Evolutionary conservation across 495 filamentous ascomycete species (phyloP).

Genomic region (Aspergillus diversus): DNA sequence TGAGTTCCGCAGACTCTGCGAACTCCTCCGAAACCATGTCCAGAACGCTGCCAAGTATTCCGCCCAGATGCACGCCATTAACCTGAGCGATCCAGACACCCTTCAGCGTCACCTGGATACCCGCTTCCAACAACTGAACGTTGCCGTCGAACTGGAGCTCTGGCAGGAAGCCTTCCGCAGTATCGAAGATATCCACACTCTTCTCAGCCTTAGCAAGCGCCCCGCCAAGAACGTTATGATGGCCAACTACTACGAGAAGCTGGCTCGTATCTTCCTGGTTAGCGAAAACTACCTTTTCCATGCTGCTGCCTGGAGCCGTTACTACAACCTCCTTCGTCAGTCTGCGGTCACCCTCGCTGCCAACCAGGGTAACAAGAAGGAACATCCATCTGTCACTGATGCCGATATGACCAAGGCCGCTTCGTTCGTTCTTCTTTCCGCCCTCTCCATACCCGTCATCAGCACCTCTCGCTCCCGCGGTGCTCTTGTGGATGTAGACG

Average conservation of each 20-base stretch:
- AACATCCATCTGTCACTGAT: slow-evolving; percentile 87
- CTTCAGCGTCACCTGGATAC: slow-evolving; percentile 96
- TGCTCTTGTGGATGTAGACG: slow-evolving; percentile 93
- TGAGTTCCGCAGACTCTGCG: slow-evolving; percentile 96
- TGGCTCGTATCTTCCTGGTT: slow-evolving; percentile 96
- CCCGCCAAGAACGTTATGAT: slow-evolving; percentile 99
- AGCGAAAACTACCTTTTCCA: slow-evolving; percentile 99
- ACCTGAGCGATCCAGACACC: slow-evolving; percentile 95
- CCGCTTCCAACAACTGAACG: slow-evolving; percentile 97
- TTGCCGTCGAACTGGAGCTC: slow-evolving; percentile 94
- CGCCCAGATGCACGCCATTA: slow-evolving; percentile 98
- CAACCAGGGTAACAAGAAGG: slow-evolving; percentile 86
- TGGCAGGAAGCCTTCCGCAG: slow-evolving; percentile 99
- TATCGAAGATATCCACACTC: slow-evolving; percentile 98
- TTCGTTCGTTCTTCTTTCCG: slow-evolving; percentile 94
- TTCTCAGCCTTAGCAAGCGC: slow-evolving; percentile 97
- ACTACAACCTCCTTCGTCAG: slow-evolving; percentile 93
- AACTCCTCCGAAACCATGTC: slow-evolving; percentile 96
- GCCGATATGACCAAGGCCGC: slow-evolving; percentile 85
- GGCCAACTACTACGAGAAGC: slow-evolving; percentile 99
- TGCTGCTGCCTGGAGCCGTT: slow-evolving; percentile 93
- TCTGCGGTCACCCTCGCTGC: slow-evolving; percentile 83
- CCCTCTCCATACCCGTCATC: slow-evolving; percentile 95
- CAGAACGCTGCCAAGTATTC: slow-evolving; percentile 99
- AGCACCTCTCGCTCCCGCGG: slow-evolving; percentile 96